These are phyloP conservation scores for Paecilomyces fulvus DNA, from an alignment of 2,329 filamentous ascomycete genomes.

Conservation along the genomic window DNA sequence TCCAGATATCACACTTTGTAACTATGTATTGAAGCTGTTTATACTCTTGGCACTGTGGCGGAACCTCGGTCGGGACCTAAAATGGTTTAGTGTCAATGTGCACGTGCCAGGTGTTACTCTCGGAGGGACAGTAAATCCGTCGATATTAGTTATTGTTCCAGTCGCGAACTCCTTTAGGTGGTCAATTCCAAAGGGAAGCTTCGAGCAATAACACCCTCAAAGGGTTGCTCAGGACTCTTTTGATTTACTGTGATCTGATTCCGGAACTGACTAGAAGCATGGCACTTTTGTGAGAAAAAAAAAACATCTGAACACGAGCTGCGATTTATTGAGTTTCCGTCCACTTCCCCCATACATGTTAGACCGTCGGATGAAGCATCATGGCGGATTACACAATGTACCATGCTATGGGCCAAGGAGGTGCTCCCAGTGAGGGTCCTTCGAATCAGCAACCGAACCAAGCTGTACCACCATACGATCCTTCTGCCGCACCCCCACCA, in stretches of 20 bases:
- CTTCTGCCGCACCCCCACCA: conserved; percentile 29
- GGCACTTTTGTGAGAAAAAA: conserved; percentile 4
- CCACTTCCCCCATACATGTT: background rate
- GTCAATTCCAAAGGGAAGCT: conserved; percentile 16
- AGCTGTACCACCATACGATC: conserved; percentile 46
- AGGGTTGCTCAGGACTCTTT: background rate
- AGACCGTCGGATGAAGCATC: conserved; percentile 20
- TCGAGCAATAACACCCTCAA: background rate
- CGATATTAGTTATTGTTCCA: conserved; percentile 4
- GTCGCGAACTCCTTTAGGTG: conserved; percentile 19
- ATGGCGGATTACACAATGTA: conserved; percentile 38
- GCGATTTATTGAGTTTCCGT: background rate
- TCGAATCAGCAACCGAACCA: conserved; percentile 47
- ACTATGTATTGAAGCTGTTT: too few relatives aligned
- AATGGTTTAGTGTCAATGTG: background rate
- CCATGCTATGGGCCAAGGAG: conserved; percentile 28
- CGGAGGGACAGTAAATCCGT: conserved; percentile 22
- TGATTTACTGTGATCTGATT: conserved; percentile 2
- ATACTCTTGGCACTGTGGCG: background rate
- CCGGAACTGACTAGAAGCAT: conserved; percentile 2
- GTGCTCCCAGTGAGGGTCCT: conserved; percentile 40
- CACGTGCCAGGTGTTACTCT: conserved; percentile 5
- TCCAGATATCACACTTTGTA: too few relatives aligned
- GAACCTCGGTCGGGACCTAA: background rate
- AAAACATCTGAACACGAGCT: background rate